Evolutionary conservation across 2,329 filamentous ascomycete genomes (phyloP), one percentile per base, ranked within the genome.

Genomic region (Chrysoporthe deuterocubensis): DNA sequence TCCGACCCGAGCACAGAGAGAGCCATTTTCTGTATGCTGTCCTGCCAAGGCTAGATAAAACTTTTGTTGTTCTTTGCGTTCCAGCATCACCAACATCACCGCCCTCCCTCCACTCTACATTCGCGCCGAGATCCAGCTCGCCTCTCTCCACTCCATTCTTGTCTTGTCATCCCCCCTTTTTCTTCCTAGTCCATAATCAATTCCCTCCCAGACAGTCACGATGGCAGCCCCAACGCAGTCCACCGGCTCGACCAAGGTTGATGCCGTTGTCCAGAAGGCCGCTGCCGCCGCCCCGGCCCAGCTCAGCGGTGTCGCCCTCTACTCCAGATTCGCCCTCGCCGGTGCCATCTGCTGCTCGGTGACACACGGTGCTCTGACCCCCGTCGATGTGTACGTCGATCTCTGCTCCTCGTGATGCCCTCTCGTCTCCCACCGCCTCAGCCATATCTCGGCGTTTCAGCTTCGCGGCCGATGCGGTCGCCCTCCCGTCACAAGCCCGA

Each of bases 271-370:
- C 75, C 76, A 81, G 76, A 78, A 77, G 72, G 76, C 78, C 73
- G 79, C 79, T 74, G 78, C 78, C 73, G 75, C 75, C 69, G 78
- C 81, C 71, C 79, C 81, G 67, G 71, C 76, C 71, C 79, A 83
- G 79, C 80, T 81, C 71, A 78, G 78, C 72, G 84, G 83, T 73
- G 4, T 94, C 74, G 84, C 81, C 70, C 92, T 99, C 76, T 98
- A 98, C 90, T 92, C 93, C 77, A 90, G 93, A 83, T 97, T 97
- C 86, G 95, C 96, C 84, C 92, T 99, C 77, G 94, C 96, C 77
- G 96, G 96, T 84, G 96, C 96, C 76, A 85, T 98, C 87, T 97
- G 96, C 90, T 99, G 96, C 84, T 96, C 94, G 76, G 85, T 98
- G 84, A 99, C 96, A 79, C 96, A 99, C 89, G 96, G 95, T 83